Evolutionary conservation across 1,139 yeast species (phyloP), one percentile per base, ranked within the genome.

Genomic region (Lodderomyces theae): DNA sequence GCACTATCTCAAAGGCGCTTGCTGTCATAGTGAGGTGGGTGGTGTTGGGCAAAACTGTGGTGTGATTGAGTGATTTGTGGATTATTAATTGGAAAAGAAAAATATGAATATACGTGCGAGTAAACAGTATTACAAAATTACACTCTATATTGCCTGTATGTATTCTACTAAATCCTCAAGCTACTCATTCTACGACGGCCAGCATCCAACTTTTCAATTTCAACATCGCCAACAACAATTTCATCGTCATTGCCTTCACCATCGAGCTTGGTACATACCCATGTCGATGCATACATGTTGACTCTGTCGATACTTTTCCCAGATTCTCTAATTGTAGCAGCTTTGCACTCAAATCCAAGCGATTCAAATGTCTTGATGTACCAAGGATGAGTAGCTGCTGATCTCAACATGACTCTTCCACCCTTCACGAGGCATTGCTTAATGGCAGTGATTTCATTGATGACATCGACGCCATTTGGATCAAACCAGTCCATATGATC

Each of bases 401-500:
- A 79, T 58, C 95, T 78, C 51, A 86, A 69, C 77, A 86, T 63
- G 5, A 86, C 92, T 47, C 88, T 71, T 8, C 95, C 95, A 33
- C 81, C 80, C 21, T 73, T 71, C 6, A 77, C 75, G 45, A 86
- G 69, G 19, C 89, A 85, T 40, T 73, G 70, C 57, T 73, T 74
- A 40, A 86, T 69, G 0, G 88, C 86, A 23, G 70, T 58, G 50
- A 86, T 81, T 59, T 86, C 95, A 40, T 73, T 69, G 37, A 71
- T 65, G 10, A 87, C 92, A 25, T 82, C 90, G 7, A 54, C 53
- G 13, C 83, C 84, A 16, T 69, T 60, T 31, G 86, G 83, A 51
- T 80, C 82, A 57, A 86, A 86, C 95, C 95, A 86, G 61, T 86
- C 95, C 92, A 86, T 84, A 58, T 86, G 95, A 60, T 86, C 95